Percentiles rank a stretch among this genome's conserved stretches.
phyloP scores from a whole-genome alignment of 1,139 yeast species.

The Insectozyma bohioensis region DNA sequence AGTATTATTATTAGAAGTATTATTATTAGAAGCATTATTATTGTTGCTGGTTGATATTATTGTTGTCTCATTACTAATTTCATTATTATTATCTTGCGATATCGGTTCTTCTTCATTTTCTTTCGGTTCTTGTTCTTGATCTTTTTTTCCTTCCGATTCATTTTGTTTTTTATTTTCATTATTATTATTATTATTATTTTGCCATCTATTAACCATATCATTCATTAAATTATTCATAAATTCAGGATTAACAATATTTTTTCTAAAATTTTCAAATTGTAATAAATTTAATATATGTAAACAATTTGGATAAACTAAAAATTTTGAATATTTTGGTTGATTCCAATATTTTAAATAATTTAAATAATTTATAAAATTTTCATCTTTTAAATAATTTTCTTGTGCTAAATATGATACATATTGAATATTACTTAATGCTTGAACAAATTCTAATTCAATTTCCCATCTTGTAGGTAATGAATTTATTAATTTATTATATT shows the following conservation, averaged over 20 bases:
- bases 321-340: conserved; percentile 61
- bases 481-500: conserved; percentile 16
- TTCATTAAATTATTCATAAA: conserved; percentile 62
- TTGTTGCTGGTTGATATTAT: no score
- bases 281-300: conserved; percentile 62
- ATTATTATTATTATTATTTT: no score
- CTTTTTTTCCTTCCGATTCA: no score
- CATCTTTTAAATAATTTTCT: conserved; percentile 62
- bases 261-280: conserved; percentile 56
- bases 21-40: no score
- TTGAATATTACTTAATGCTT: conserved; percentile 76
- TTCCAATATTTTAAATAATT: conserved; percentile 76
- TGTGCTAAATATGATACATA: conserved; percentile 76
- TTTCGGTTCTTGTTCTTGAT: no score
- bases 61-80: no score
- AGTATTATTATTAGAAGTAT: no score
- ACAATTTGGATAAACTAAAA: conserved; percentile 73
- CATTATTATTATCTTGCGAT: no score
- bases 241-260: conserved; percentile 54
- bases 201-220: conserved; percentile 78
- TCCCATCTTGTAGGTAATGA: conserved; percentile 75
- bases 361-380: conserved; percentile 61
- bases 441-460: conserved; percentile 79
- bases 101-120: no score
- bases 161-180: no score